Base-by-base conservation (phyloP, 805 yeast genomes). In the Metschnikowia chrysomelidarum region DNA sequence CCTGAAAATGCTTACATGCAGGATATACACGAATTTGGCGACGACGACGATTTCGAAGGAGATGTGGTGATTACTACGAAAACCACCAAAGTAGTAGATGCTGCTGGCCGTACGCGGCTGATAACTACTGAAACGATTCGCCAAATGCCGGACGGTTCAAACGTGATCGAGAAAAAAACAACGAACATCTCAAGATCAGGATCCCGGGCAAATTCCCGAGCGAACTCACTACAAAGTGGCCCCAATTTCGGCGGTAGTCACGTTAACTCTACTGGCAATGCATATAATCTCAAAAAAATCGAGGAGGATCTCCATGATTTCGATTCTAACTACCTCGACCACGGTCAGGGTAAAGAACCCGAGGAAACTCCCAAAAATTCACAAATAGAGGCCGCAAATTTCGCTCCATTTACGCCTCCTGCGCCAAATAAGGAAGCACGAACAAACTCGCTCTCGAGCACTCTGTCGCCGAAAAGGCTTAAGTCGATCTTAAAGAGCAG, bases 51-150 rank as follows among this genome's bases (percentile, higher is more conserved):
- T n/a, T 53, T 46, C 10, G 48, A 34, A 1, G 54, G 45, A 12
- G 54, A 51, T 12, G 49, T 46, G 11, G 44, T 60, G 5, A 45
- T 66, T 12, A 64, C 74, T 6, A 67, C 73, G 8, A 70, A 68
- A 40, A 74, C 80, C 1, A 73, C 78, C 8, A 71, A 67, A 44
- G 73, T 74, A 18, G 62, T 62, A 37, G 80, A 74, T 38, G 56
- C 62, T 5, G 60, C 57, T 24, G 82, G 82, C 0, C 64, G 79
- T 25, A 76, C 82, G 0, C 67, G 60, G 37, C 75, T 80, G 3
- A 73, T 77, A 27, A 75, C 80, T 2, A 74, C 70, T 26, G 73
- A 73, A 25, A 75, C 78, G 0, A 62, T 76, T 18, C 67, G 73
- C 43, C 63, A 67, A 30, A 51, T 71, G 43, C 62, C 72, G 7